Percentiles rank a stretch among this genome's conserved stretches.
Conservation (phyloP, 2,329 filamentous ascomycete species). For the Neopestalotiopsis rosae region DNA sequence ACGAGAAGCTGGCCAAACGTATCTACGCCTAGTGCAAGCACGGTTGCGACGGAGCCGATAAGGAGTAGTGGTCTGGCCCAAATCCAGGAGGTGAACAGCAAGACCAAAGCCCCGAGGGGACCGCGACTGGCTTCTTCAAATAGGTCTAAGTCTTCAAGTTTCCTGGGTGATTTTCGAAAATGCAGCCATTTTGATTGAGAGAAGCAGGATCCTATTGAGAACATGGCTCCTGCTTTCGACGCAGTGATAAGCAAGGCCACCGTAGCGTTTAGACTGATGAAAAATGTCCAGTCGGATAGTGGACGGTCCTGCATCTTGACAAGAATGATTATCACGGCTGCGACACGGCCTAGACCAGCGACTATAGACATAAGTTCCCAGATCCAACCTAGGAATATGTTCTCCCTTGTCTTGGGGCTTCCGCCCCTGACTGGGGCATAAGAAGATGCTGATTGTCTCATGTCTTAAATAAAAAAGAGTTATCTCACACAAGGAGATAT, state of each 20-base stretch:
- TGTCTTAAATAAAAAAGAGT: neutral
- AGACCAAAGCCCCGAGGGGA: slow-evolving; percentile 17
- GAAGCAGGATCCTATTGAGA: slow-evolving; percentile 22
- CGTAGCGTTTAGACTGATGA: neutral
- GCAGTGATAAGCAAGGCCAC: neutral
- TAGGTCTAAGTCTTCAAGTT: slow-evolving; percentile 24
- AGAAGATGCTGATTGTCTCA: neutral
- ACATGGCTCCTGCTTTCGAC: slow-evolving; percentile 18
- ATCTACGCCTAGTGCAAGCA: neutral
- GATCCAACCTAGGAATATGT: neutral
- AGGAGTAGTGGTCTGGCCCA: neutral
- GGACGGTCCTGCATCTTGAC: neutral
- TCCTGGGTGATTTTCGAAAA: slow-evolving; percentile 16
- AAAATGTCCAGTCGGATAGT: neutral
- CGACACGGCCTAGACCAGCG: neutral
- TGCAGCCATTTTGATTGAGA: slow-evolving; percentile 27
- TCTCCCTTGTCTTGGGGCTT: neutral
- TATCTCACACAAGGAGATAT: too few species aligned
- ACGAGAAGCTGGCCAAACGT: neutral
- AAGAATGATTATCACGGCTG: neutral
- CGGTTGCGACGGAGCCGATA: neutral
- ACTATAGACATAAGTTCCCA: neutral
- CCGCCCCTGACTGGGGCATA: neutral
- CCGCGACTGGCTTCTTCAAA: slow-evolving; percentile 26
- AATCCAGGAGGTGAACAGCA: slow-evolving; percentile 18